Evolutionary conservation across 148 eudicot species (phyloP), one percentile per base, ranked within the genome.

Genomic region (Rhododendron williamsianum): DNA sequence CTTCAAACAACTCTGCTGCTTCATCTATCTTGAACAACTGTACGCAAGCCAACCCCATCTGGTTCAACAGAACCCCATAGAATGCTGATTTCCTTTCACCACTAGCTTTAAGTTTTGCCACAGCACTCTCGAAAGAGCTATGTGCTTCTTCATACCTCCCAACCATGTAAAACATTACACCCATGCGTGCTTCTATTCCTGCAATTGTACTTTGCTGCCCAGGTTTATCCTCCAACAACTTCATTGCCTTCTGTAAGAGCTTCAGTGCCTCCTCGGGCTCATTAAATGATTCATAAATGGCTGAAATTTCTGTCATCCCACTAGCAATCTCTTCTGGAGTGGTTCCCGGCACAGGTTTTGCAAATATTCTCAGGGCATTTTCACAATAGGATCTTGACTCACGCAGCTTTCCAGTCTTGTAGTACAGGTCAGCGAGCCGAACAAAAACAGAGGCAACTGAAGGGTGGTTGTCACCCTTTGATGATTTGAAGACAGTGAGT

Each of bases 261-360:
- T 92, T 95, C 80, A 95, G 84, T 11, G 99, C 98, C 90, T 97
- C 96, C 87, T 95, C 99, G 0, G 98, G 98, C 84, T 97, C 99
- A 82, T 93, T 91, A 48, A 95, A 94, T 82, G 95, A 90, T 88
- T 97, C 99, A 56, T 97, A 95, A 43, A 97, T 93, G 35, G 98
- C 98, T 19, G 98, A 93, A 84, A 97, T 92, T 54, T 97, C 99
- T 33, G 95, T 91, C 90, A 97, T 83, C 45, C 99, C 99, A 88
- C 93, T 83, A 15, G 98, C 98, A 72, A 95, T 93, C 84, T 97
- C 99, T 89, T 97, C 99, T 83, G 93, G 89, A 4, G 90, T 84
- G 15, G 98, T 97, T 38, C 99, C 99, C 19, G 99, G 99, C n/a
- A 95, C 98, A 49, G 99, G 99, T 84, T 97, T 97, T 85, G 92